These are phyloP conservation scores for Suillus tomentosus DNA, from an alignment of 768 basidiomycete species.

Conservation along the genomic window DNA sequence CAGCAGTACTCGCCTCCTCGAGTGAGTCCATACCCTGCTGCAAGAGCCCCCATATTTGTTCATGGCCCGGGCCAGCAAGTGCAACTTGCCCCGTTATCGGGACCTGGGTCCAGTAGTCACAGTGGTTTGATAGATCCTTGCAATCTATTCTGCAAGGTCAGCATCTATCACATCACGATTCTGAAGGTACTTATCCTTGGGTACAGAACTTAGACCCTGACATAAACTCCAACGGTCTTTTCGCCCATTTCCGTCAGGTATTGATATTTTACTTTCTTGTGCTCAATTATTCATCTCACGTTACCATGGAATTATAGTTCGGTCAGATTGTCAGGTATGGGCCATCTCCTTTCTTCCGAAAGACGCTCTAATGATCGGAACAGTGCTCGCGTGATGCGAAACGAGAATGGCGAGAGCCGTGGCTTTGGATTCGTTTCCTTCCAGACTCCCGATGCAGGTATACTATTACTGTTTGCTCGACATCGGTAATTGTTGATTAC, in stretches of 20 bases:
- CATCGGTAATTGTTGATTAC: not conserved
- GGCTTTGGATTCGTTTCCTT: constrained; percentile 93
- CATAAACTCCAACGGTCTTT: constrained; percentile 84
- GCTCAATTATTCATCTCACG: constrained; percentile 19
- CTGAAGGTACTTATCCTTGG: constrained; percentile 13
- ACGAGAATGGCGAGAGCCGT: constrained; percentile 76
- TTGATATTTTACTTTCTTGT: constrained; percentile 14
- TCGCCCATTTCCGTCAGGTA: constrained; percentile 81
- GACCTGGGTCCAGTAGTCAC: constrained; percentile 81
- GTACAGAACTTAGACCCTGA: constrained; percentile 79
- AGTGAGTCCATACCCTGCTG: constrained; percentile 48
- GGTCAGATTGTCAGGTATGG: constrained; percentile 85
- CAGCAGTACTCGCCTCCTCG: constrained; percentile 71
- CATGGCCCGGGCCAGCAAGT: constrained; percentile 92
- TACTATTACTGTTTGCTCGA: constrained; percentile 5
- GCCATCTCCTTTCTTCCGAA: not conserved
- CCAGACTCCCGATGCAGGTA: constrained; percentile 83
- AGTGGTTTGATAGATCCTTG: constrained; percentile 90
- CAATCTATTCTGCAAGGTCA: constrained; percentile 86
- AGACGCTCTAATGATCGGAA: not conserved
- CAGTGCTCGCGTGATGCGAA: constrained; percentile 92
- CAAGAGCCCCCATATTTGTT: constrained; percentile 53
- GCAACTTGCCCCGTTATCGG: constrained; percentile 71
- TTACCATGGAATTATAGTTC: constrained; percentile 49
- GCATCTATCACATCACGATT: constrained; percentile 14